phyloP scores from a whole-genome alignment of 139 green algal genomes.

The Tetradesmus lagerheimii region DNA sequence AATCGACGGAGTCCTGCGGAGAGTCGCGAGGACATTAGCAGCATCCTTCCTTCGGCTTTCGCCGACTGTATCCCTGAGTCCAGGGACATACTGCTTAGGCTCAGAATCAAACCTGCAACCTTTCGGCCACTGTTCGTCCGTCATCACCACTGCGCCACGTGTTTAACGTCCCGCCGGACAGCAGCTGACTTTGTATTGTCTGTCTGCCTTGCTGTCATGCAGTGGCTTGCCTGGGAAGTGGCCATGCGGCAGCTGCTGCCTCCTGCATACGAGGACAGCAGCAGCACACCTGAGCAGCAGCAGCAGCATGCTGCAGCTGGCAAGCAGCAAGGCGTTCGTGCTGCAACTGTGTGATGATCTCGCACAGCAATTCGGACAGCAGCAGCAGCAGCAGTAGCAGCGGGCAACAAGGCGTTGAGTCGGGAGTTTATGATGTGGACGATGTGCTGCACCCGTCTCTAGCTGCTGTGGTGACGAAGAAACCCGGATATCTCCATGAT shows the following conservation, averaged over 20 bases:
- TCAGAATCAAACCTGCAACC: too few species aligned
- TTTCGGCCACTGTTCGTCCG: too few species aligned
- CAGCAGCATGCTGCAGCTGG: background rate
- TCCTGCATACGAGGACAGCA: background rate
- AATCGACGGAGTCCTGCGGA: too few species aligned
- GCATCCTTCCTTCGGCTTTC: too few species aligned
- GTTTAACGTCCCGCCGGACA: too few species aligned
- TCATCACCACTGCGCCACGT: too few species aligned
- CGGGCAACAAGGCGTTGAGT: background rate
- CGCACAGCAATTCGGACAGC: background rate
- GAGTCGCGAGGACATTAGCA: too few species aligned
- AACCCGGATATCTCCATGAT: too few species aligned
- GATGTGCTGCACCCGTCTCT: too few species aligned
- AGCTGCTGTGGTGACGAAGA: too few species aligned
- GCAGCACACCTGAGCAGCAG: background rate
- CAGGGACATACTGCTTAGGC: too few species aligned
- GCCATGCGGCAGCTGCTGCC: conserved; percentile 44
- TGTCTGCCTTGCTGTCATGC: background rate
- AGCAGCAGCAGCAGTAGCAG: background rate
- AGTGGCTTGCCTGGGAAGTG: conserved; percentile 44
- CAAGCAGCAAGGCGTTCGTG: background rate
- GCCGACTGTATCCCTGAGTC: too few species aligned
- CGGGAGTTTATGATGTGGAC: background rate
- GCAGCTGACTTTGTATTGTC: background rate
- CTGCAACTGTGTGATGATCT: background rate